These are phyloP conservation scores for Cylindrotheca closterium DNA, from an alignment of 108 stramenopile genomes.

Conservation along the genomic window DNA sequence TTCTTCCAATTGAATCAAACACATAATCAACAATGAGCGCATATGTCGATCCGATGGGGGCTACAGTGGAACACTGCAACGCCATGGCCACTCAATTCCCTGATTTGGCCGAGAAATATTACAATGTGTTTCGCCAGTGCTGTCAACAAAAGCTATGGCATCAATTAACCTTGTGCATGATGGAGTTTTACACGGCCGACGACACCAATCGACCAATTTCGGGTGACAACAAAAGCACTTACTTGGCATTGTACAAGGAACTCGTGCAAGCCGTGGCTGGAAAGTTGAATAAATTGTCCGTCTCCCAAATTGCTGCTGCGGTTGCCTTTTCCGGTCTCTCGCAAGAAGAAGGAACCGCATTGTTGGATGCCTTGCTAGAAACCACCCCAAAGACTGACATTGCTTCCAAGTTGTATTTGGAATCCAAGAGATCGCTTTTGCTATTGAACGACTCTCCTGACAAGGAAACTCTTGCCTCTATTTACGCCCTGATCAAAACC, in stretches of 20 bases:
- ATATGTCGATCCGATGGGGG: conserved; percentile 48
- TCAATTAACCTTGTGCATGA: conserved; percentile 83
- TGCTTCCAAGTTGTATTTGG: conserved; percentile 62
- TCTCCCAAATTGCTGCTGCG: conserved; percentile 81
- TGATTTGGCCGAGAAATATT: conserved; percentile 74
- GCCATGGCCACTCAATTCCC: conserved; percentile 67
- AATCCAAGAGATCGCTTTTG: conserved; percentile 69
- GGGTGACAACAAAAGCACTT: conserved; percentile 51
- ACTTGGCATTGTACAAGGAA: conserved; percentile 57
- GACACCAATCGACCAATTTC: conserved; percentile 18
- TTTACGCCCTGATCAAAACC: conserved; percentile 52
- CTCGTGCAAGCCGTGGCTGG: conserved; percentile 55
- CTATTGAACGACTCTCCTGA: conserved; percentile 26
- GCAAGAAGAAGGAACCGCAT: conserved; percentile 10
- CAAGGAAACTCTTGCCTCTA: conserved; percentile 41
- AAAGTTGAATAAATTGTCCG: conserved; percentile 87
- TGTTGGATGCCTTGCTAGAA: conserved; percentile 23
- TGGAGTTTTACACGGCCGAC: conserved; percentile 60
- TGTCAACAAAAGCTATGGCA: conserved; percentile 92
- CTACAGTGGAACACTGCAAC: conserved; percentile 82
- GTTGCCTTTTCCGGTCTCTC: conserved; percentile 48
- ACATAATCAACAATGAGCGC: conserved; percentile 36
- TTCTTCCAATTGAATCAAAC: too few relatives aligned
- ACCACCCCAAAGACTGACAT: conserved; percentile 25
- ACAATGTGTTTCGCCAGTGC: conserved; percentile 60